Conservation (phyloP, 2,329 filamentous ascomycete species). For the Xylaria sp. region DNA sequence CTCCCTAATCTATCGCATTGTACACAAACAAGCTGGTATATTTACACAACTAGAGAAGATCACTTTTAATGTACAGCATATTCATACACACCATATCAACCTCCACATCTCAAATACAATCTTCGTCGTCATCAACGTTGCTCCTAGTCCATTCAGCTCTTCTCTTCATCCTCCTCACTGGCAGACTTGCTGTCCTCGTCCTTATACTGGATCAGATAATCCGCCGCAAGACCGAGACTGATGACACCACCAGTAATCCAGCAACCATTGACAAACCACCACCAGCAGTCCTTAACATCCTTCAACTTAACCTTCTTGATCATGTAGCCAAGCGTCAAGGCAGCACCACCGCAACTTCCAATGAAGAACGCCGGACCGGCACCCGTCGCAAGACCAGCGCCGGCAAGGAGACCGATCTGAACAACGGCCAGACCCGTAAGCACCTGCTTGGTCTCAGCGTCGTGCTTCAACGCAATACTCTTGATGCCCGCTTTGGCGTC, state of each 20-base stretch:
- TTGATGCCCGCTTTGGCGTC: constrained; percentile 84
- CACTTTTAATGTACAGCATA: background rate
- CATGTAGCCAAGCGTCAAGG: constrained; percentile 58
- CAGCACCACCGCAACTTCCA: constrained; percentile 61
- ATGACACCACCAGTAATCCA: constrained; percentile 63
- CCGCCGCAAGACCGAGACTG: constrained; percentile 51
- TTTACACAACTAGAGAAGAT: background rate
- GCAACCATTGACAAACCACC: constrained; percentile 70
- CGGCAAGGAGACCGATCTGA: constrained; percentile 65
- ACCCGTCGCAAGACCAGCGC: constrained; percentile 62
- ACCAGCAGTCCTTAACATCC: constrained; percentile 64
- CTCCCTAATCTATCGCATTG: too few species aligned
- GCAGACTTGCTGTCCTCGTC: constrained; percentile 24
- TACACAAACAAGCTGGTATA: background rate
- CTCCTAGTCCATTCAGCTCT: constrained; percentile 1
- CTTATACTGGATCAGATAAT: constrained; percentile 53
- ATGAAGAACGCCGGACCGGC: constrained; percentile 64
- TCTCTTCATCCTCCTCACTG: background rate
- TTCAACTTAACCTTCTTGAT: constrained; percentile 62
- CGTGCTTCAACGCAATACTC: constrained; percentile 76
- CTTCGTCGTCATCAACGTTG: background rate
- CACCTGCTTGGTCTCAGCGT: constrained; percentile 69
- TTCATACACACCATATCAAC: background rate
- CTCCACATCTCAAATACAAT: background rate
- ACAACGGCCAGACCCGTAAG: constrained; percentile 62